phyloP scores from a whole-genome alignment of 495 filamentous ascomycete genomes.

The Parathielavia appendiculata region DNA sequence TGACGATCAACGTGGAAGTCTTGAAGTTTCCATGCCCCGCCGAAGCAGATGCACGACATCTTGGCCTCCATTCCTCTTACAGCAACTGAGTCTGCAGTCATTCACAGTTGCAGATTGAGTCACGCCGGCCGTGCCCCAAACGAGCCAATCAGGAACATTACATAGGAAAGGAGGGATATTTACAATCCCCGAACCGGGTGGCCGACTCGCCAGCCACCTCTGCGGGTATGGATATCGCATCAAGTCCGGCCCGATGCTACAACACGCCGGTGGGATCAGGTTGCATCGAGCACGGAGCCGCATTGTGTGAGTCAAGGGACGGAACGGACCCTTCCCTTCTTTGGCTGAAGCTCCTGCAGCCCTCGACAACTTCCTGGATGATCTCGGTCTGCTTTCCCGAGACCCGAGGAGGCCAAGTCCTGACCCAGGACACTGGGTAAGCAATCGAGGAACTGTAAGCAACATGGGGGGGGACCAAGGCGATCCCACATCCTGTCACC shows the following conservation, averaged over 20 bases:
- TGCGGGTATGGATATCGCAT: too few relatives aligned
- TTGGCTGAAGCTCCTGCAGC: not conserved
- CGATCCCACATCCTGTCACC: conserved; percentile 7
- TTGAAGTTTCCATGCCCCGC: too few relatives aligned
- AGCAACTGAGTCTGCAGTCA: not conserved
- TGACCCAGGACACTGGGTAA: not conserved
- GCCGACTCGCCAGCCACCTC: too few relatives aligned
- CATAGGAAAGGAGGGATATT: too few relatives aligned
- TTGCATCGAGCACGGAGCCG: too few relatives aligned
- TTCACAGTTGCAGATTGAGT: not conserved
- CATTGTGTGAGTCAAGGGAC: too few relatives aligned
- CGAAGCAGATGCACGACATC: not conserved
- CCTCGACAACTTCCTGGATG: not conserved
- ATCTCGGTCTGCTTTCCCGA: not conserved
- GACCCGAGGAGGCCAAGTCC: conserved; percentile 1
- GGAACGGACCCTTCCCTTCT: too few relatives aligned
- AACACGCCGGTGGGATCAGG: not conserved
- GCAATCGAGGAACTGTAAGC: not conserved
- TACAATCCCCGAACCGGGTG: too few relatives aligned
- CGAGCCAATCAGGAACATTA: not conserved
- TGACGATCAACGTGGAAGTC: too few relatives aligned
- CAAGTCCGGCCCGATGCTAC: not conserved
- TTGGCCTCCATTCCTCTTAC: not conserved
- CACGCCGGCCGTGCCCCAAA: not conserved
- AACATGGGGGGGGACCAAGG: not conserved